Base-by-base conservation (phyloP, 2,329 filamentous ascomycete genomes). In the Trichocomaceae sp. region DNA sequence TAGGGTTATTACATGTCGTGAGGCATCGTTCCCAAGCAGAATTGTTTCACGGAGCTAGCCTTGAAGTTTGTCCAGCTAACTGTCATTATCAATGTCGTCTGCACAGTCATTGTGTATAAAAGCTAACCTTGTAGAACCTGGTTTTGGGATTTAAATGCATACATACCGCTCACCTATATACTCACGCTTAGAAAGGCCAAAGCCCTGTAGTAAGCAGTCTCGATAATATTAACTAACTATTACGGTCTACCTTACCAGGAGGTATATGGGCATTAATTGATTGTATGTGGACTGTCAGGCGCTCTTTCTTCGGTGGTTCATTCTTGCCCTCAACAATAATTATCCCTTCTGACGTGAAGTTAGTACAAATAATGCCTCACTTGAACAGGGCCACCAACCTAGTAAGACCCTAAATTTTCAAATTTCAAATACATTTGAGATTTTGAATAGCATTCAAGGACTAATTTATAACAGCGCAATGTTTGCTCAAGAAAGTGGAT, bases 351-450 rank as follows among this genome's bases (percentile, higher is more conserved):
- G 41, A 17, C 41, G 35, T 7, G 23, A 26, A n/a, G n/a, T 22
- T 29, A 29, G 20, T 15, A 9, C 29, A 6, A 46, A 19, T 22
- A 7, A 26, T 26, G 23, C 7, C 23, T 26, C 23, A 15, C 44
- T 26, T 17, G 20, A 20, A 26, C 44, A 46, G 20, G 5, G 6
- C 3, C 44, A 46, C 20, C 29, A 33, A 52, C 50, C 50, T 45
- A 41, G 35, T 45, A 52, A 31, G 50, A 52, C 9, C 19, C 41
- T 17, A 52, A n/a, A 26, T 52, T 52, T 13, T 52, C 41, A n/a
- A 52, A 52, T 33, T 31, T 35, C 20, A 41, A 52, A 26, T 45
- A 46, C 17, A 45, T 33, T 17, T n/a, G 15, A n/a, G 41, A 46
- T 35, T 37, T 45, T 35, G 26, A 23, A 12, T 46, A 52, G 19